Conservation (phyloP, 768 basidiomycete genomes). For the Panellus pusillus region DNA sequence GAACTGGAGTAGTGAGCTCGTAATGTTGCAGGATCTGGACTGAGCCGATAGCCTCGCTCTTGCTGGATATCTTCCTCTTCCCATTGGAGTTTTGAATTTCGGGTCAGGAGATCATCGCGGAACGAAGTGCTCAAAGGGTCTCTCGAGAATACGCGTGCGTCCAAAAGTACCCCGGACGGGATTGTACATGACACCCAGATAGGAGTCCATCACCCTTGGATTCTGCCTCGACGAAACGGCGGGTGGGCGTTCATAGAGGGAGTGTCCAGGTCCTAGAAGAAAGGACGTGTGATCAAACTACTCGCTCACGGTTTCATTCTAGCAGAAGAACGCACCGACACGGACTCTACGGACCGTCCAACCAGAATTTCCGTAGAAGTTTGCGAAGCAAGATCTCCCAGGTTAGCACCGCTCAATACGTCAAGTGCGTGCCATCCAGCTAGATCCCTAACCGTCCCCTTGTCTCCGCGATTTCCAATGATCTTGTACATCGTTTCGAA, state of each 20-base stretch:
- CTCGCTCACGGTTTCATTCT: too few relatives aligned
- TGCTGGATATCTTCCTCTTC: too few relatives aligned
- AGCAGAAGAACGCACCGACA: not conserved
- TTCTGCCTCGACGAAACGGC: not conserved
- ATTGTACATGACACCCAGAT: not conserved
- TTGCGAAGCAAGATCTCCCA: not conserved
- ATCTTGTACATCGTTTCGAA: not conserved
- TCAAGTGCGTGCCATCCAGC: not conserved
- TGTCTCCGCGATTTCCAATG: not conserved
- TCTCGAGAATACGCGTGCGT: not conserved
- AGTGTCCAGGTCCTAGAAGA: not conserved
- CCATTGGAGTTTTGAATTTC: too few relatives aligned
- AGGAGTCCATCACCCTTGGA: not conserved
- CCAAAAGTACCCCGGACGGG: not conserved
- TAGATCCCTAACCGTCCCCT: not conserved
- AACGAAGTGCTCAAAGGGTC: too few relatives aligned
- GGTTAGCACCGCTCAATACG: not conserved
- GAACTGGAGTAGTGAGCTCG: conserved; percentile 5
- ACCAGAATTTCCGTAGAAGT: not conserved
- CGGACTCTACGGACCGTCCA: not conserved
- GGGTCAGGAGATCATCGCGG: too few relatives aligned
- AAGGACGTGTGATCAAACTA: too few relatives aligned
- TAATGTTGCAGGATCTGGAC: not conserved
- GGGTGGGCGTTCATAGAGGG: not conserved
- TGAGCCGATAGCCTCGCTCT: not conserved